phyloP scores from a whole-genome alignment of 1,139 yeast species.

The Debaryomyces coudertii region DNA sequence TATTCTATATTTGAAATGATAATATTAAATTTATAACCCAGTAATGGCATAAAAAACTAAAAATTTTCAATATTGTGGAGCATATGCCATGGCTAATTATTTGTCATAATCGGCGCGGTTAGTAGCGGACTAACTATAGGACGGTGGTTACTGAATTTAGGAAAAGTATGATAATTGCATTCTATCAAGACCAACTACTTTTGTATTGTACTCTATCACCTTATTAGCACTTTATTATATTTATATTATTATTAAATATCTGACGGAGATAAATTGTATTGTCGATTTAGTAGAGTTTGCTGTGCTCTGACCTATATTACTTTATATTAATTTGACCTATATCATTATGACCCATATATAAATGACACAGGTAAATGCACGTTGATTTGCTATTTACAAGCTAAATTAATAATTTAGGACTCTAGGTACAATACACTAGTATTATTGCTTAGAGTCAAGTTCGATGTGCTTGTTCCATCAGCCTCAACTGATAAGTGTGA shows the following conservation, averaged over 20 bases:
- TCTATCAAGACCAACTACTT: too few relatives aligned
- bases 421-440: too few relatives aligned
- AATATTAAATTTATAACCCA: not conserved
- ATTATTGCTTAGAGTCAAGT: not conserved
- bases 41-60: not conserved
- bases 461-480: too few relatives aligned
- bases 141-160: not conserved
- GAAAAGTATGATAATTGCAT: not conserved
- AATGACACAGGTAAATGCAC: not conserved
- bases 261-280: too few relatives aligned
- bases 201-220: too few relatives aligned
- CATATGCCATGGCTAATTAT: not conserved
- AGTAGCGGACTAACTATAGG: not conserved
- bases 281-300: too few relatives aligned
- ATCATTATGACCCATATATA: not conserved
- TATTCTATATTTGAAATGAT: not conserved
- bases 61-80: conserved; percentile 2
- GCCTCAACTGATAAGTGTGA: too few relatives aligned
- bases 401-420: not conserved
- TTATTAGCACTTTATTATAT: too few relatives aligned
- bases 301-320: not conserved
- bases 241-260: too few relatives aligned
- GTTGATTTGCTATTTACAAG: conserved; percentile 2
- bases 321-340: not conserved
- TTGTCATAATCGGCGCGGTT: not conserved